Evolutionary conservation across 441 rosid genomes (phyloP).

Genomic region (Syzygium syzygioides): DNA sequence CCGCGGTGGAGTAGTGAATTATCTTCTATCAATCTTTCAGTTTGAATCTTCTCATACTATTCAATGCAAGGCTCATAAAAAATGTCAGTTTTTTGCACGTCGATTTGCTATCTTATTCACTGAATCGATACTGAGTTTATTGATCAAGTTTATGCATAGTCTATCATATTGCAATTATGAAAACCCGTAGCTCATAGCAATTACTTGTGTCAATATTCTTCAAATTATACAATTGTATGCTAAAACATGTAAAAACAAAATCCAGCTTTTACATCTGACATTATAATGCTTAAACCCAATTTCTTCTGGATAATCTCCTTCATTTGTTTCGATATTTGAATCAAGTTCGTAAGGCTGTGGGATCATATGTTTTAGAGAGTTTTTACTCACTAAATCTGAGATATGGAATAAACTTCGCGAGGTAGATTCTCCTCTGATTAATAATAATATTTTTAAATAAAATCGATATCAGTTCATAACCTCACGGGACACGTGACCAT

Average conservation of each 20-base stretch:
- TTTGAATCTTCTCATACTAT: background rate
- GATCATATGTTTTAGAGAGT: background rate
- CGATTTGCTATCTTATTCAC: background rate
- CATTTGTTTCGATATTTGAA: background rate
- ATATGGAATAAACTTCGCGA: background rate
- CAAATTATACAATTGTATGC: background rate
- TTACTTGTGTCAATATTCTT: background rate
- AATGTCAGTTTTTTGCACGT: background rate
- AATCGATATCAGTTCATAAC: background rate
- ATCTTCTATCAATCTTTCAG: background rate
- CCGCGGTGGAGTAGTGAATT: background rate
- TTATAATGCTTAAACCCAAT: background rate
- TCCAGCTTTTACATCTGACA: background rate
- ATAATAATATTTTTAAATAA: background rate
- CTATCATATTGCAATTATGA: background rate
- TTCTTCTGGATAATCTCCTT: background rate
- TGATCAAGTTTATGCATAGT: background rate
- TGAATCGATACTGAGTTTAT: background rate
- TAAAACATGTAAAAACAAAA: background rate
- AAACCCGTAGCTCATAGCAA: background rate
- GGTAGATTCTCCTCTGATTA: background rate
- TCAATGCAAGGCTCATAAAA: background rate
- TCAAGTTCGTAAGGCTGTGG: background rate
- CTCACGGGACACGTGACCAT: background rate
- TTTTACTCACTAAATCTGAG: background rate